Base-by-base conservation (phyloP, 768 basidiomycete species). In the Tricholoma flavovirens region DNA sequence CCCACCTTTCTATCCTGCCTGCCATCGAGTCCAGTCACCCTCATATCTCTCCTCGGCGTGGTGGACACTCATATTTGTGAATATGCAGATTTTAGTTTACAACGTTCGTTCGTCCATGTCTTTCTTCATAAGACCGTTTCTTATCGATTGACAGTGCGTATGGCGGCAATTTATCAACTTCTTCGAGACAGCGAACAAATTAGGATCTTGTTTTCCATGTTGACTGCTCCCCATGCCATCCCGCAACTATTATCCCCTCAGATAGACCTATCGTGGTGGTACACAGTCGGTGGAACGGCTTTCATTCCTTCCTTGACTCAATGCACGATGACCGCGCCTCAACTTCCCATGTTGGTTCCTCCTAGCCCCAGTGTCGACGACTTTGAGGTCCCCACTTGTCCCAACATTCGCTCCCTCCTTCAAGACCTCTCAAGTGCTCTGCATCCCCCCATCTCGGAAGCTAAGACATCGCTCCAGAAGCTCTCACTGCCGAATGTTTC, bases 81-180 rank as follows among this genome's bases (percentile, higher is more conserved):
- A 38, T 51, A 57, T 55, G 57, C 59, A 1, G 57, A 62, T 55
- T 64, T 57, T 53, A 12, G 42, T 3, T 56, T 60, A 21, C 63
- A 64, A 30, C 58, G 63, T 64, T 38, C 10, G 63, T 42, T 9
- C 8, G 19, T 21, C 40, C 15, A 8, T n/a, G 14, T 56, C 11
- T n/a, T 36, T 9, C 14, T 26, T 29, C 45, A 2, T 30, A n/a
- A 5, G 26, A 17, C 10, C 29, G 8, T 49, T 49, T 56, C 26
- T 30, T 21, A 32, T 24, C 45, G 21, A n/a, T 14, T 45, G n/a
- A 11, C 33, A 64, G 63, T 64, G 35, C 61, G 63, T 4, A 59
- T 64, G 58, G 57, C 56, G 17, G 61, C 61, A 26, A 53, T 51
- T 9, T 49, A 58, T 43, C 55, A 59, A n/a, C 49, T 64, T 36